Base-by-base conservation (phyloP, 1,139 yeast genomes). In the Waltiozyma sp. region DNA sequence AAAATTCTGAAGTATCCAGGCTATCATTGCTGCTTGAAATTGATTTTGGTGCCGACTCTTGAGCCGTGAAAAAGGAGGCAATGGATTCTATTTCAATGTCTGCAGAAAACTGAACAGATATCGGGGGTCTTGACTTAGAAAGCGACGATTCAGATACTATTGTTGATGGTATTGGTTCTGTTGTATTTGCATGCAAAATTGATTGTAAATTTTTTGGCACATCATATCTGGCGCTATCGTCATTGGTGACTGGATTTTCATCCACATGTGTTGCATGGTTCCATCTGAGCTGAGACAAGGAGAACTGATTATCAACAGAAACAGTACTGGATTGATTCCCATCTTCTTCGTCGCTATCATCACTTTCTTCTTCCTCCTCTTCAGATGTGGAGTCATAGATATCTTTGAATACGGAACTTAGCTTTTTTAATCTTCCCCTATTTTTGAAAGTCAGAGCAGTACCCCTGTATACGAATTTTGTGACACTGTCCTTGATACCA, bases 401-500 rank as follows among this genome's bases (percentile, higher is more conserved):
- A 16, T 43, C 40, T 14, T 37, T 41, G 36, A 48, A 35, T 37
- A 48, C 24, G 28, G 26, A 36, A 13, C 38, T 15, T 14, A 49
- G 23, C 18, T 39, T 40, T 14, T 38, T 39, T 14, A 41, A 13
- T 16, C 43, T 35, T 8, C 39, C 10, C 28, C 43, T 33, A 36
- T 40, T 44, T 11, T 18, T 28, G 35, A 43, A 37, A 3, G 48
- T 49, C n/a, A 43, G 40, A 19, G 40, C 42, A 34, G 37, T 43
- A 4, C 41, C 31, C n/a, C 31, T 19, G 2, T 40, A 31, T 24
- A 45, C 31, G 53, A 43, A 36, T 11, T 41, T 45, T 14, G 36
- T 40, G 15, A 46, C 38, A 2, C 28, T 41, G 19, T 38, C 37
- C 19, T 50, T 52, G 51, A 52, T 54, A 56, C 41, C 43, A 2